Percentiles rank a stretch among this genome's conserved stretches.
Conservation (phyloP, 1,284 basidiomycete genomes). For the Austroboletus niveus region DNA sequence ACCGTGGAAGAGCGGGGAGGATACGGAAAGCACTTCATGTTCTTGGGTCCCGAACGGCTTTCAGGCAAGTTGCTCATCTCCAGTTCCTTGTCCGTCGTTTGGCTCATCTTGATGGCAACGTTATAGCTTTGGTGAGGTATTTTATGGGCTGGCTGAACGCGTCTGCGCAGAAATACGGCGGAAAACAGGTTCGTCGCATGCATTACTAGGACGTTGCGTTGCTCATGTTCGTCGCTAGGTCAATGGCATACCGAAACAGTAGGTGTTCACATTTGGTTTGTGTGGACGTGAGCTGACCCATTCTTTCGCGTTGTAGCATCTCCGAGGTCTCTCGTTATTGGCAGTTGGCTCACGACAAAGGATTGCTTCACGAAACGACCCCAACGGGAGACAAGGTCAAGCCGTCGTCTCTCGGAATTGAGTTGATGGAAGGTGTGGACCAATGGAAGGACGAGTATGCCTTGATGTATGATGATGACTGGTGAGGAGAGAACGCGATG, state of each 20-base stretch:
- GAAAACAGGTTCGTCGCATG: slow-evolving; percentile 11
- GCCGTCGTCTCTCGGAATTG: neutral
- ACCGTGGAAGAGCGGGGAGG: slow-evolving; percentile 12
- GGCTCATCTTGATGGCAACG: neutral
- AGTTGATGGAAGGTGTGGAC: neutral
- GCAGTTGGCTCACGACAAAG: slow-evolving; percentile 1
- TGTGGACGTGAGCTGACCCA: neutral
- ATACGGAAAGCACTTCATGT: slow-evolving; percentile 10
- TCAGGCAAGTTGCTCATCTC: slow-evolving; percentile 1
- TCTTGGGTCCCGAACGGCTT: neutral
- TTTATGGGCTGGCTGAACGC: slow-evolving; percentile 13
- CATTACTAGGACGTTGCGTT: neutral
- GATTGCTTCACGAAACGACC: neutral
- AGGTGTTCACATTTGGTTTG: neutral
- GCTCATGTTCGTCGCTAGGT: neutral
- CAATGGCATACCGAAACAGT: slow-evolving; percentile 8
- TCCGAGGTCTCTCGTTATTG: neutral
- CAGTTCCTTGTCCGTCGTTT: too few species aligned
- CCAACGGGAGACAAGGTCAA: neutral
- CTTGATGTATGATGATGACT: neutral
- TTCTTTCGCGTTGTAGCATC: neutral
- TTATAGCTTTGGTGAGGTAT: neutral
- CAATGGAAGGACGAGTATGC: neutral
- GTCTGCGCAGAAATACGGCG: slow-evolving; percentile 13
- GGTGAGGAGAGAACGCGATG: neutral